phyloP scores from a whole-genome alignment of 371 early-diverging fungal genomes.

The Mycotypha africana region DNA sequence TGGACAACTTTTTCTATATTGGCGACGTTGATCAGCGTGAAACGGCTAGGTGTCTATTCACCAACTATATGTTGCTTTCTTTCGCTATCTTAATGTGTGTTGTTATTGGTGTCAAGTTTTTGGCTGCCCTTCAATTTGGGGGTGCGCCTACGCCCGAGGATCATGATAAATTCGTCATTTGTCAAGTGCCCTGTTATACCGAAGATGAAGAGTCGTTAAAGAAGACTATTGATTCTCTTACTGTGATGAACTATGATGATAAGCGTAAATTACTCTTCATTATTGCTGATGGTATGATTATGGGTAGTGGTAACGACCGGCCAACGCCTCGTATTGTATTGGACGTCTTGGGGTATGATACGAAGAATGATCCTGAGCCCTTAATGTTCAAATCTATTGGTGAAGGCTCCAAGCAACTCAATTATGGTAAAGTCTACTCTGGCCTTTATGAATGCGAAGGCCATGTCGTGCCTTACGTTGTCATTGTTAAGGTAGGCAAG shows the following conservation, averaged over 20 bases:
- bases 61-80: slow-evolving; percentile 83
- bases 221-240: slow-evolving; percentile 94
- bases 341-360: slow-evolving; percentile 90
- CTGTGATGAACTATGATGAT: slow-evolving; percentile 88
- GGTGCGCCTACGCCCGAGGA: slow-evolving; percentile 72
- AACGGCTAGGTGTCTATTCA: slow-evolving; percentile 76
- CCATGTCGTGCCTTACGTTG: slow-evolving; percentile 90
- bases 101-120: slow-evolving; percentile 89
- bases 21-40: slow-evolving; percentile 87
- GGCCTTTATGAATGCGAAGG: slow-evolving; percentile 92
- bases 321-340: slow-evolving; percentile 97
- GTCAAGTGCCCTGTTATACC: slow-evolving; percentile 95
- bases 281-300: slow-evolving; percentile 90
- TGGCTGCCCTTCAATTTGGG: slow-evolving; percentile 87
- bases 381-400: slow-evolving; percentile 91
- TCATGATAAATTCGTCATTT: slow-evolving; percentile 81
- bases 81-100: slow-evolving; percentile 73
- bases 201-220: slow-evolving; percentile 93
- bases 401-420: slow-evolving; percentile 86
- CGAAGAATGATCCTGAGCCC: slow-evolving; percentile 85
- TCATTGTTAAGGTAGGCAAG: slow-evolving; percentile 92
- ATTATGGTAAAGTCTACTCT: slow-evolving; percentile 97
- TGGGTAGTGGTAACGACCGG: slow-evolving; percentile 94
- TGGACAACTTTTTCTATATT: slow-evolving; percentile 81
- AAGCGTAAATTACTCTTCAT: slow-evolving; percentile 94